These are phyloP conservation scores for Blastobotrys arbuscula DNA, from an alignment of 1,139 yeast genomes.

Conservation along the genomic window DNA sequence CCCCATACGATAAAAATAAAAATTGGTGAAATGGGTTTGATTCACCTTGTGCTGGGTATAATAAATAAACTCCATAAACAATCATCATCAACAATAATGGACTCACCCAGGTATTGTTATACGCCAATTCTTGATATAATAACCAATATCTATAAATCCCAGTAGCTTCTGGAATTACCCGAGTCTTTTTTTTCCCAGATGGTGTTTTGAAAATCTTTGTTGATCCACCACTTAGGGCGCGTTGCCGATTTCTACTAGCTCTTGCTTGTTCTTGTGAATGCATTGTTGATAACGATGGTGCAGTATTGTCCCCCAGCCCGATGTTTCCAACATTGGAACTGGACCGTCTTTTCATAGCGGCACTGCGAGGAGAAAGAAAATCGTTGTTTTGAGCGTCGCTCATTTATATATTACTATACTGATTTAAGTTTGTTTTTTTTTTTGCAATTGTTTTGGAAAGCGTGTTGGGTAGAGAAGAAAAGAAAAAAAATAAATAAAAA, in stretches of 20 bases:
- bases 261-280: constrained; percentile 29
- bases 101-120: constrained; percentile 73
- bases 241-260: constrained; percentile 32
- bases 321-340: constrained; percentile 29
- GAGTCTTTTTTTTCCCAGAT: constrained; percentile 12
- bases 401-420: too few species aligned
- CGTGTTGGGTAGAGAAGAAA: not conserved
- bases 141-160: constrained; percentile 37
- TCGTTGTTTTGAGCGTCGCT: not conserved
- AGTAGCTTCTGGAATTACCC: constrained; percentile 12
- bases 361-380: not conserved
- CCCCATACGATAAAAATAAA: constrained; percentile 62
- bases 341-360: not conserved
- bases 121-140: constrained; percentile 54
- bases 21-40: constrained; percentile 61
- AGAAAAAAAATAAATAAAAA: not conserved
- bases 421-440: not conserved
- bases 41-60: constrained; percentile 40
- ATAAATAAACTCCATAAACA: constrained; percentile 33
- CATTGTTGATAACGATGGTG: constrained; percentile 36
- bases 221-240: constrained; percentile 29
- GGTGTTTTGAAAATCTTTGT: constrained; percentile 21
- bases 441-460: not conserved
- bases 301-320: constrained; percentile 38
- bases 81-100: constrained; percentile 46